Base-by-base conservation (phyloP, 305 asterid genomes). In the Euphrasia arctica region DNA sequence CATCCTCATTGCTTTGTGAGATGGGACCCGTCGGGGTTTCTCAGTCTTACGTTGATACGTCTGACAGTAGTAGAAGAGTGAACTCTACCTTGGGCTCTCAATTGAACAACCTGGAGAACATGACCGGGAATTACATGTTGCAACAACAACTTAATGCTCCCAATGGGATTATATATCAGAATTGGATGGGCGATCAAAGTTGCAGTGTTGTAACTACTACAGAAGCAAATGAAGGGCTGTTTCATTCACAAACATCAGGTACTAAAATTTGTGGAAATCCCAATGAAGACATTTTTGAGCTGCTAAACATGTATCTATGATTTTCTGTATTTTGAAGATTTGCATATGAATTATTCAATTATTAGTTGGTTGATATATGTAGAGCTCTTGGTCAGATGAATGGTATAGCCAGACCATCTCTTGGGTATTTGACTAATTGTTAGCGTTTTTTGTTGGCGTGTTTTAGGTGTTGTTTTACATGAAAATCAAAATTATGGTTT, bases 301-400 rank as follows among this genome's bases (percentile, higher is more conserved):
- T 80, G 77, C 60, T 66, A 22, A 59, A 56, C 32, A 31, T 66
- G 71, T 74, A 63, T 69, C 59, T 64, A 42, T 78, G 66, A 69
- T 36, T 65, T 43, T 45, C 34, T 39, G 9, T 36, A 64, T 15
- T 34, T 63, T 60, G 32, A 3, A 31, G 58, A 58, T 60, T 65
- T 60, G 60, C 60, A 63, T 54, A 25, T 49, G 48, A 31, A 58
- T 14, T 51, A 4, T 15, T 1, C 29, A 15, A 15, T 13, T 47
- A 47, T 47, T 51, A 51, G 15, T 18, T 74, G 56, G 71, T 80
- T 81, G 71, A 80, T 74, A 14, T 66, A 68, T 13, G 29, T 67
- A 51, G 86, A 78, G 90, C 83, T 86, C 88, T 79, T 86, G 96
- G 68, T 77, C 90, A 82, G 98, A 89, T 82, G 91, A 84, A 86